These are phyloP conservation scores for Plasmodium gaboni DNA, from an alignment of 169 alveolate genomes.

Conservation along the genomic window DNA sequence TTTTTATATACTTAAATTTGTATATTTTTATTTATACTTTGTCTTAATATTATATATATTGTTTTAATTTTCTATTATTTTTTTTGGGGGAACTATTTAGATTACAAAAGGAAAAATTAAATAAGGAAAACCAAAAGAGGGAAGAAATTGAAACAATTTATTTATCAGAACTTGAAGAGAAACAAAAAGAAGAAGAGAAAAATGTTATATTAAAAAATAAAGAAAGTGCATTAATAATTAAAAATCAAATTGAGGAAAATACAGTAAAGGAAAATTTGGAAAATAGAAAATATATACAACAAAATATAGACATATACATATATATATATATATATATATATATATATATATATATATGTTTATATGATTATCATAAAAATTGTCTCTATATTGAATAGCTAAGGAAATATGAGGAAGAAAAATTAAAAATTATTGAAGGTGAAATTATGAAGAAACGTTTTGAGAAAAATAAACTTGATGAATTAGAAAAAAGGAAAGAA, in stretches of 20 bases:
- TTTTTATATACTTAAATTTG: neutral
- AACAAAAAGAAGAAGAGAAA: constrained; percentile 54
- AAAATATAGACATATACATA: neutral
- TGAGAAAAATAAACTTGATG: constrained; percentile 69
- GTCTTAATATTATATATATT: neutral
- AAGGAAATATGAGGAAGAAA: constrained; percentile 61
- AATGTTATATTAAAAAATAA: constrained; percentile 50
- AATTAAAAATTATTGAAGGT: constrained; percentile 62
- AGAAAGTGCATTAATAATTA: constrained; percentile 68
- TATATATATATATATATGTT: neutral
- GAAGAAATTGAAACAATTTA: constrained; percentile 70
- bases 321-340: neutral
- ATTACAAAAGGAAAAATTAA: constrained; percentile 19
- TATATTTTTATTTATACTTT: neutral
- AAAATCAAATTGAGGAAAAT: constrained; percentile 71
- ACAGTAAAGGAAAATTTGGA: constrained; percentile 20
- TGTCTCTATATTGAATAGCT: constrained; percentile 8
- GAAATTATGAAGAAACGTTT: constrained; percentile 64
- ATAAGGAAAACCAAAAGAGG: constrained; percentile 34
- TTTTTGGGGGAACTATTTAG: constrained; percentile 1
- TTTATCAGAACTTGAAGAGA: constrained; percentile 49
- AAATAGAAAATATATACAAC: neutral
- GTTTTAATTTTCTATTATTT: neutral
- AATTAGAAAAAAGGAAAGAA: constrained; percentile 61
- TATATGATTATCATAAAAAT: neutral